Evolutionary conservation across 2,329 filamentous ascomycete genomes (phyloP), one percentile per base, ranked within the genome.

Genomic region (Cordyceps farinosa): DNA sequence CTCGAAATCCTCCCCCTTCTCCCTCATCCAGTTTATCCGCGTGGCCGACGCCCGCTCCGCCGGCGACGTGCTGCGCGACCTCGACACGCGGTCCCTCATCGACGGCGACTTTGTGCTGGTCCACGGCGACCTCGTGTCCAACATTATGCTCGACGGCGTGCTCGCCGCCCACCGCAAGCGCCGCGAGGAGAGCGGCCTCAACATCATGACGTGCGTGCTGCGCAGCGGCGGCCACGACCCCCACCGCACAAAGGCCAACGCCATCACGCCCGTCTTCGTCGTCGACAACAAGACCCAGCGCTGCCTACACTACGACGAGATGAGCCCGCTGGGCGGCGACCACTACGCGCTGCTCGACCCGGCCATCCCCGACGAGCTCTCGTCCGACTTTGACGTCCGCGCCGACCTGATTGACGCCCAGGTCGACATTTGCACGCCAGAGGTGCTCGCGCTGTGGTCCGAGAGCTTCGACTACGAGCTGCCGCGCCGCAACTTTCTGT

Each of bases 391-490:
- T 57, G 92, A 96, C 69, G 82, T 97, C 27, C 87, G 93, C 45
- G 86, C 90, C 67, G 94, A 99, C 76, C 79, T 99, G 64, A 90
- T 98, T 66, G 95, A 99, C 75, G 93, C 92, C 69, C 90, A 91
- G 59, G 95, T 99, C 71, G 95, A 99, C 73, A 98, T 99, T 67
- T 98, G 94, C 77, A 98, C 95, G 1, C 93, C 94, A 0, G 95
- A 98, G 72, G 93, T 97, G 9, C 84, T 98, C 50, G 93, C 93
- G 8, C 79, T 98, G 63, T 99, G 95, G 91, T 95, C 92, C 9
- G 95, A 99, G 77, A 97, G 93, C 72, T 99, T 98, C 70, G 94
- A 99, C 75, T 98, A 97, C 75, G 92, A 97, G 74, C 84, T 92
- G 8, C 92, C 94, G 1, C 86, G 93, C 61, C 89, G 89, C 70